Evolutionary conservation across 1,139 yeast genomes (phyloP), one percentile per base, ranked within the genome.

Genomic region (Candida mesenterica): DNA sequence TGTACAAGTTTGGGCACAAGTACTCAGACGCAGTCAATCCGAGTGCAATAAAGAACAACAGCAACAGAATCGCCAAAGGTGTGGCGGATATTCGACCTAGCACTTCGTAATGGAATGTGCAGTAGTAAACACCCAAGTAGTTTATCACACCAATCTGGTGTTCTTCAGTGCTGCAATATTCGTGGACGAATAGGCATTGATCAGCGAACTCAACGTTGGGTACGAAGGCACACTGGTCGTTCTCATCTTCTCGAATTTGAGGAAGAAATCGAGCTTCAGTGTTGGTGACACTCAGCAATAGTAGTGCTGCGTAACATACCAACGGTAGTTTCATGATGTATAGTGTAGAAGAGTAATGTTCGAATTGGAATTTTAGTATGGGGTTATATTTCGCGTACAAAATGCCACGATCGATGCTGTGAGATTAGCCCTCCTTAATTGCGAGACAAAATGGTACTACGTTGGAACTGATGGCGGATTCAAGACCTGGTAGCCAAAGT

Each of bases 11-110:
- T 0, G 95, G 92, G 39, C 90, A 82, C 25, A 88, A 61, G 50
- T 72, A 85, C 50, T 82, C 86, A 6, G 87, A 79, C 0, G 96
- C 90, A 1, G 90, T 77, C 13, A 79, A 59, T 0, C 95, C 95
- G 38, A 87, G 68, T 0, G 79, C 65, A 30, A 79, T 62, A 53
- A 87, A 85, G 15, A 78, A 57, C 2, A 68, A 38, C 2, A 65
- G 38, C 18, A 79, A 55, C 5, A 56, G 42, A 50, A 44, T 30
- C 46, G 41, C 4, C 52, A 55, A 38, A 22, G 61, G 51, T 34
- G 34, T 13, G 8, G 42, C 22, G 4, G 42, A 39, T 3, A 31
- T 22, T 18, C 28, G 37, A 5, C 24, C 33, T 6, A 25, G 16
- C 6, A 30, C 39, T 26, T 16, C 33, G 14, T 25, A 25, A 22